These are phyloP conservation scores for Fragaria iinumae DNA, from an alignment of 306 rosid genomes.

Conservation along the genomic window DNA sequence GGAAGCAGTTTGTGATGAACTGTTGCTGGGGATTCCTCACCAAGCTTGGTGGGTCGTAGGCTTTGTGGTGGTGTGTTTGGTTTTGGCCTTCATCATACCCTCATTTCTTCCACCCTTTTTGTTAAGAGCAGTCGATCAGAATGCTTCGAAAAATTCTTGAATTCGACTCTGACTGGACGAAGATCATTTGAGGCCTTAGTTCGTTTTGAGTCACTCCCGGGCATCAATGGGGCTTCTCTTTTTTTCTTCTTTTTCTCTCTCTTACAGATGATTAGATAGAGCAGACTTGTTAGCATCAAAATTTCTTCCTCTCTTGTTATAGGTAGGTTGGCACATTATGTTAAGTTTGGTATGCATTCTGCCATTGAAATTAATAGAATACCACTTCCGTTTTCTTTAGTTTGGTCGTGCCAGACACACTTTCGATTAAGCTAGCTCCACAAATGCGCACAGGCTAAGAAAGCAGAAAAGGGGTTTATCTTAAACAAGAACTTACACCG, in stretches of 20 bases:
- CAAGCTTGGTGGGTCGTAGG: conserved; percentile 77
- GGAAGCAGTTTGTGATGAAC: conserved; percentile 71
- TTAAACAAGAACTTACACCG: neutral
- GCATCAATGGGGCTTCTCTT: neutral
- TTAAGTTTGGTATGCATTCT: neutral
- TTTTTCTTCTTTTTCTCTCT: neutral
- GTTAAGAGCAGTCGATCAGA: conserved; percentile 32
- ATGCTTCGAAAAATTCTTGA: conserved; percentile 53
- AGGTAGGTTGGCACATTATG: neutral
- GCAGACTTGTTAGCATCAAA: neutral
- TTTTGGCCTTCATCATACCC: conserved; percentile 55
- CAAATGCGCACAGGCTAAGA: neutral
- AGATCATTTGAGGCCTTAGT: neutral
- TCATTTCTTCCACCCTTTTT: conserved; percentile 58
- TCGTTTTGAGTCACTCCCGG: neutral
- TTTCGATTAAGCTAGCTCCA: neutral
- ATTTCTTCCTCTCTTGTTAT: neutral
- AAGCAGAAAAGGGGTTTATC: neutral
- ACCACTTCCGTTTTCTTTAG: neutral
- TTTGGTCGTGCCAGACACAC: neutral
- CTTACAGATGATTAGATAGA: neutral
- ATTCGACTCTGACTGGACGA: neutral
- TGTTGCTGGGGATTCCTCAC: conserved; percentile 70
- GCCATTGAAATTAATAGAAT: neutral
- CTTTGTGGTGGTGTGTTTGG: conserved; percentile 60